These are phyloP conservation scores for Aspergillus affinis DNA, from an alignment of 495 filamentous ascomycete genomes.

Conservation along the genomic window DNA sequence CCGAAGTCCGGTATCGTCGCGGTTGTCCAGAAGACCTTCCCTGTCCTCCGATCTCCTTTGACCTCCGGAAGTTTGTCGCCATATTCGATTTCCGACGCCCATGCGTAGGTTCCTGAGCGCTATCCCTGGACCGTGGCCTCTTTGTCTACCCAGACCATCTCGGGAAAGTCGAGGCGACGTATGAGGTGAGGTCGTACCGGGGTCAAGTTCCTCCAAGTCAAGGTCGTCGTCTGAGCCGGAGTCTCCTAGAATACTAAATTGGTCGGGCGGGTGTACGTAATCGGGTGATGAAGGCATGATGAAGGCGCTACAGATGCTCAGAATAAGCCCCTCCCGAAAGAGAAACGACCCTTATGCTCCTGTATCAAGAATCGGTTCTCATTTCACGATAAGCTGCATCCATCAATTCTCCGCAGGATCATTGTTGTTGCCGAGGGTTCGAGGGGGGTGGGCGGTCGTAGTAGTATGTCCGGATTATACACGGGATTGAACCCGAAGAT, in stretches of 20 bases:
- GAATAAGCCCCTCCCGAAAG: constrained; percentile 8
- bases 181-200: constrained; percentile 36
- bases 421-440: constrained; percentile 14
- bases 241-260: constrained; percentile 31
- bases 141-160: constrained; percentile 38
- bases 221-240: constrained; percentile 57
- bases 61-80: constrained; percentile 51
- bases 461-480: too few species aligned
- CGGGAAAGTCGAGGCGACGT: constrained; percentile 41
- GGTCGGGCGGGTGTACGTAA: constrained; percentile 37
- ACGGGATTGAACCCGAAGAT: background rate
- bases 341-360: constrained; percentile 19
- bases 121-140: constrained; percentile 58
- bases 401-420: constrained; percentile 17
- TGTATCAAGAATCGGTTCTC: constrained; percentile 17
- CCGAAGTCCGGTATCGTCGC: constrained; percentile 39
- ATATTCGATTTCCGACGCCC: constrained; percentile 61
- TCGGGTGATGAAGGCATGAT: constrained; percentile 43
- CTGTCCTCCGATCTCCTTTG: constrained; percentile 51
- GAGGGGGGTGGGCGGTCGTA: background rate
- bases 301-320: constrained; percentile 3
- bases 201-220: constrained; percentile 73
- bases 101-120: constrained; percentile 70
- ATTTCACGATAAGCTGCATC: constrained; percentile 28
- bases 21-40: constrained; percentile 54